Evolutionary conservation across 805 yeast genomes (phyloP), one percentile per base, ranked within the genome.

Genomic region (Hanseniaspora mollemarum): DNA sequence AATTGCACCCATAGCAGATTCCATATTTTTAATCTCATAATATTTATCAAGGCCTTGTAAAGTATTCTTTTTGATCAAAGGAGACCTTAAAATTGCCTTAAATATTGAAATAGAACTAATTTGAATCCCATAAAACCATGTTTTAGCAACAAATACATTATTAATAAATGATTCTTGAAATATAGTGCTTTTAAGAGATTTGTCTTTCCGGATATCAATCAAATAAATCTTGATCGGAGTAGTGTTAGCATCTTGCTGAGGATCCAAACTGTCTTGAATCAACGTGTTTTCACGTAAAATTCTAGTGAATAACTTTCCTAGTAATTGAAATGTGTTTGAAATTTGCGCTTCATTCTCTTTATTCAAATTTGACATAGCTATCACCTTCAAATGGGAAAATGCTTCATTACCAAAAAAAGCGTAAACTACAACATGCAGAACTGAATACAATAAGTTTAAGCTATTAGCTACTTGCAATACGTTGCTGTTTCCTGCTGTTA

Each of bases 301-400:
- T 39, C 21, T 39, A 7, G 39, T 15, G n/a, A 25, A 25, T n/a
- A 63, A 0, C 81, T 66, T 57, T 83, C 83, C 55, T 82, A 82
- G 64, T 69, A 77, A 56, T 78, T 79, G 0, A 83, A 75, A 37
- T 77, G 70, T 0, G 76, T 72, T 32, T 71, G 72, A 52, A 69
- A 63, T 51, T 16, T 67, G 60, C 43, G 61, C 54, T 24, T 60
- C 59, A 35, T 68, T 56, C 43, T 66, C 59, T 4, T 60, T 55
- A 0, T 77, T 78, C 24, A 8, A 77, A 67, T 41, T 72, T 60
- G 15, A 7, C 4, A 39, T 8, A 8, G 43, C 29, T 25, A 21
- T 16, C 24, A 24, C 32, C 16, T 4, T 39, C 15, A 39, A 25
- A 39, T 39, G 32, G 18, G 43, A 39, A 15, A 25, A 39, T 8